phyloP scores from a whole-genome alignment of 352 stramenopile genomes.

The Aphanomyces astaci region DNA sequence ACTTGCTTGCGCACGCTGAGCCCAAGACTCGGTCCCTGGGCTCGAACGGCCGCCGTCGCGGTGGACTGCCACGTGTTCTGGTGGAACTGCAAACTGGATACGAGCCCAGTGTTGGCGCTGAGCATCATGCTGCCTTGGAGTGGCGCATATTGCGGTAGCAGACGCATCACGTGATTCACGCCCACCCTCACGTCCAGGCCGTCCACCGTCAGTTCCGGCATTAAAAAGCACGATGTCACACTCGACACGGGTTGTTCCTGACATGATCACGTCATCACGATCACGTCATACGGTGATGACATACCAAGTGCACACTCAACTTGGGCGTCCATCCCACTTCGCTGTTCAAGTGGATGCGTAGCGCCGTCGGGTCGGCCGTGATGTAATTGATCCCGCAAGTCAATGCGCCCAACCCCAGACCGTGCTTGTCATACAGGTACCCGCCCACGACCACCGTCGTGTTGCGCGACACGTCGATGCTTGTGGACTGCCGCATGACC shows the following conservation, averaged over 20 bases:
- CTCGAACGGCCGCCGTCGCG: constrained; percentile 5
- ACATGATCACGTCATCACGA: not conserved
- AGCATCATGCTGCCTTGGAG: constrained; percentile 74
- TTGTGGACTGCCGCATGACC: constrained; percentile 70
- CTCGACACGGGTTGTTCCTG: constrained; percentile 52
- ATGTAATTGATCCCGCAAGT: constrained; percentile 57
- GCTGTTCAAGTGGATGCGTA: constrained; percentile 52
- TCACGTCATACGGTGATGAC: not conserved
- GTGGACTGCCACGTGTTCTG: not conserved
- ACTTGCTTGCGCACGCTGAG: constrained; percentile 16
- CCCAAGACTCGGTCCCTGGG: constrained; percentile 11
- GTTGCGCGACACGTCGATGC: constrained; percentile 46
- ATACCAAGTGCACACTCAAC: constrained; percentile 28
- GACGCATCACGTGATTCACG: constrained; percentile 52
- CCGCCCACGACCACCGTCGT: constrained; percentile 60
- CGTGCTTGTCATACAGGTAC: constrained; percentile 79
- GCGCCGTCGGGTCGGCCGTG: constrained; percentile 51
- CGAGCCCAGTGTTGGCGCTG: constrained; percentile 62
- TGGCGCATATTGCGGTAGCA: constrained; percentile 39
- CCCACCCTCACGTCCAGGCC: constrained; percentile 64
- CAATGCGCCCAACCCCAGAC: constrained; percentile 60
- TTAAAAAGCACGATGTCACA: constrained; percentile 61
- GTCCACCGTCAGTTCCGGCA: constrained; percentile 62
- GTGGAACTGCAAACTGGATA: constrained; percentile 13
- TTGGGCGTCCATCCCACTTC: constrained; percentile 74